Base-by-base conservation (phyloP, 768 basidiomycete genomes). In the Pleurotus djamor region DNA sequence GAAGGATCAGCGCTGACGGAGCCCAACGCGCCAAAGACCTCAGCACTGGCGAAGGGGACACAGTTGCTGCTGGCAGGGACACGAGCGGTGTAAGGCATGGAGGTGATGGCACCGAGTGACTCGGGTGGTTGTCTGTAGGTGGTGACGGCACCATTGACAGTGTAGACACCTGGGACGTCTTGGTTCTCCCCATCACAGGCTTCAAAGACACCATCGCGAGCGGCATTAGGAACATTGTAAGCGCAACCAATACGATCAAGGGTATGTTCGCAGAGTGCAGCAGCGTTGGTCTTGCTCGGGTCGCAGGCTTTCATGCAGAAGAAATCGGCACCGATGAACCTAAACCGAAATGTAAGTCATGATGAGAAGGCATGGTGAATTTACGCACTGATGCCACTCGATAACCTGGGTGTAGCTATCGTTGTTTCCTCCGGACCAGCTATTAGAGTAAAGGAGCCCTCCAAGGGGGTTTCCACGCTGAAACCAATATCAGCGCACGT, bases 251-350 rank as follows among this genome's bases (percentile, higher is more conserved):
- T 81, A 55, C 83, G 84, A 65, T 87, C 86, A 56, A 76, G 84
- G 59, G 81, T 79, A 75, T 89, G 84, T 66, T 85, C 75, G 72
- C 87, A 88, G 65, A 71, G 76, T 21, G 69, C 69, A 12, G 68
- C 69, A 0, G 78, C 74, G 61, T 80, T 76, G 41, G 75, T 65
- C 4, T 76, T 77, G 2, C 68, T 60, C 1, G 82, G 81, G 65
- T 87, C 81, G 71, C 88, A 89, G 1, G 76, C 68, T 71, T 88
- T 89, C 56, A 86, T 52, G 67, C 86, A 89, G 73, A 86, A 83
- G 41, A 59, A 54, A 58, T 71, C 63, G 35, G 72, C 74, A 49
- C 86, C 86, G 58, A 87, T 80, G 73, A 87, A 88, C 59, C 85
- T 83, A 48, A 4, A 38, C 21, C 32, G 17, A n/a, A 5, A 34